phyloP scores from a whole-genome alignment of 176 grass and related monocot genomes.

The Rhynchospora pubera region DNA sequence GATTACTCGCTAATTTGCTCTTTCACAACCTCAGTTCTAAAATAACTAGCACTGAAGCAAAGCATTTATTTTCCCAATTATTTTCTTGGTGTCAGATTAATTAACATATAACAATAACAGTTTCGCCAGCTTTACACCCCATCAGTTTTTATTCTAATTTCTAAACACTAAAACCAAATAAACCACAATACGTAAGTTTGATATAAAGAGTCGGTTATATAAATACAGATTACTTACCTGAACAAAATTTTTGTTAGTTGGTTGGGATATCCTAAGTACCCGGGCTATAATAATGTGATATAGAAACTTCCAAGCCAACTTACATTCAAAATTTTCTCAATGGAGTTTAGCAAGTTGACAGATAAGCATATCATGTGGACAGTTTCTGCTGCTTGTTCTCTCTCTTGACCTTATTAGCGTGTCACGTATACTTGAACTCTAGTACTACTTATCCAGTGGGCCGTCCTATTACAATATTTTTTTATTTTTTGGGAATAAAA shows the following conservation, averaged over 20 bases:
- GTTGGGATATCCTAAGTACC: too few species aligned
- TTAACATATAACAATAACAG: background rate
- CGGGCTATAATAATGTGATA: background rate
- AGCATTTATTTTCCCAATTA: background rate
- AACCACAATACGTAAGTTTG: background rate
- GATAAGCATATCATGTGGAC: constrained; percentile 18
- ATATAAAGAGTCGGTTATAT: too few species aligned
- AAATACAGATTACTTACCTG: too few species aligned
- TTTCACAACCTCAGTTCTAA: background rate
- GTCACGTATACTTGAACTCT: background rate
- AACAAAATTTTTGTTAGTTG: too few species aligned
- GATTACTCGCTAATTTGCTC: too few species aligned
- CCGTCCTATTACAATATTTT: background rate
- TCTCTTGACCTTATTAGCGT: constrained; percentile 18
- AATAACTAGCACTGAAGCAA: background rate
- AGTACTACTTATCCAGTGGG: background rate
- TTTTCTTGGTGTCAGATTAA: too few species aligned
- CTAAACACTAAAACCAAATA: background rate
- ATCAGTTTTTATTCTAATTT: background rate
- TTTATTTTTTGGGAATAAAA: background rate
- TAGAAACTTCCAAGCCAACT: background rate
- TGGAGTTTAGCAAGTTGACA: constrained; percentile 16
- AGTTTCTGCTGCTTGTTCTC: background rate
- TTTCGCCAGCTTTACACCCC: background rate
- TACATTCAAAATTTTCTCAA: background rate